These are phyloP conservation scores for Lonicera japonica DNA, from an alignment of 129 eudicot genomes.

Conservation along the genomic window DNA sequence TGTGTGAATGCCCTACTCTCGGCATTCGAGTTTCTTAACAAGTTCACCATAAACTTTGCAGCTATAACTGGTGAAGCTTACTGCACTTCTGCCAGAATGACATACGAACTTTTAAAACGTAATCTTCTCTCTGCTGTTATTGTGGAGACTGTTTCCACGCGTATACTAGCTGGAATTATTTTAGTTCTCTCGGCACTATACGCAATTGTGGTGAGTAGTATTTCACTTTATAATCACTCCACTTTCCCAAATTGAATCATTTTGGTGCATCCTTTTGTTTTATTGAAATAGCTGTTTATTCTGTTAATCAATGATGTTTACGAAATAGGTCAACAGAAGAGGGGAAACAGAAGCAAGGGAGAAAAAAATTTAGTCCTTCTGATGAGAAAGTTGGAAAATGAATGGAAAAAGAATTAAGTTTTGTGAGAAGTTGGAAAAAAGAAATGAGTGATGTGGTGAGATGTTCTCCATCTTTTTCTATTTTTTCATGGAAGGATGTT, in stretches of 20 bases:
- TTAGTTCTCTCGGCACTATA: conserved; percentile 79
- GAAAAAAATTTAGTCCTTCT: too few species aligned
- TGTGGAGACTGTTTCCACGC: conserved; percentile 87
- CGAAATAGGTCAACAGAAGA: too few species aligned
- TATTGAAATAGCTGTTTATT: too few species aligned
- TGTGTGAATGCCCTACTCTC: conserved; percentile 60
- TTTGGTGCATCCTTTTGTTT: too few species aligned
- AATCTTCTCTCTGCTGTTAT: conserved; percentile 82
- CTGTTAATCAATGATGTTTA: too few species aligned
- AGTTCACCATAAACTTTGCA: conserved; percentile 86
- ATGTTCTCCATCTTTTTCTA: too few species aligned
- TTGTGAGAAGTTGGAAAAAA: too few species aligned
- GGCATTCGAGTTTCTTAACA: conserved; percentile 78
- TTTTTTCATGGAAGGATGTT: too few species aligned
- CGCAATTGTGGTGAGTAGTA: conserved; percentile 67
- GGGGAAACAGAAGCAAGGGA: too few species aligned
- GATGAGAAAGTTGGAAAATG: too few species aligned
- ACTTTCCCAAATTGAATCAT: background rate
- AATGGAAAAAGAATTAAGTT: too few species aligned
- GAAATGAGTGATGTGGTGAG: too few species aligned
- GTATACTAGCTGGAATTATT: conserved; percentile 59
- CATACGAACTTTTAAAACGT: conserved; percentile 80
- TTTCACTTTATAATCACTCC: conserved; percentile 4
- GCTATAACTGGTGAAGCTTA: conserved; percentile 98
- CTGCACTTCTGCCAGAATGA: conserved; percentile 80